Evolutionary conservation across 306 rosid species (phyloP).

Genomic region (Cucurbita argyrosperma): DNA sequence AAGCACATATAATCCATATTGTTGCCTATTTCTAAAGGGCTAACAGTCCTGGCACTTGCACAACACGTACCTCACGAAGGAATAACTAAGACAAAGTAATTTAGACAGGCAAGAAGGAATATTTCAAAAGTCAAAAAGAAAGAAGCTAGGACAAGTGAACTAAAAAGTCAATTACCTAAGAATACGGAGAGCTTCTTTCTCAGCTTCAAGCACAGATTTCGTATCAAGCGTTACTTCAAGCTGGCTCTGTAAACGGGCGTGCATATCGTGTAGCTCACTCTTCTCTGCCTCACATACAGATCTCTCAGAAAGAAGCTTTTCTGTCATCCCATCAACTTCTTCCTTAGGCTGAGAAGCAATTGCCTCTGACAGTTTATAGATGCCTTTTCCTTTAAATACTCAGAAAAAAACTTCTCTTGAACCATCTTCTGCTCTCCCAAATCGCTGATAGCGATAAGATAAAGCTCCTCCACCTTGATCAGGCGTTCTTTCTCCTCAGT

Average conservation of each 20-base stretch:
- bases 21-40: neutral
- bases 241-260: conserved; percentile 40
- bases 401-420: conserved; percentile 37
- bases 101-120: neutral
- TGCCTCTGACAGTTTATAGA: conserved; percentile 86
- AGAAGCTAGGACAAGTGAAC: neutral
- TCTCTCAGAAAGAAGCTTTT: conserved; percentile 53
- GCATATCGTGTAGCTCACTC: conserved; percentile 28
- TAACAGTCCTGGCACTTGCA: neutral
- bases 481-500: conserved; percentile 48
- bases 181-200: conserved; percentile 84
- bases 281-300: conserved; percentile 41
- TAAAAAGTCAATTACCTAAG: conserved; percentile 34
- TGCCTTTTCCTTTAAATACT: conserved; percentile 50
- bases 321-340: conserved; percentile 68
- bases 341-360: conserved; percentile 42
- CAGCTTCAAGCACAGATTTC: conserved; percentile 76
- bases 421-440: conserved; percentile 48
- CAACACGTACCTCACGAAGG: neutral
- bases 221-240: conserved; percentile 43
- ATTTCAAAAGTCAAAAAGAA: neutral
- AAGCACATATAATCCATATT: neutral
- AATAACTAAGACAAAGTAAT: neutral
- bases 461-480: conserved; percentile 43
- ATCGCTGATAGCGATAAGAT: conserved; percentile 31